Percentiles rank a stretch among this genome's conserved stretches.
These are phyloP conservation scores for Miscanthus lutarioriparius DNA, from an alignment of 176 grass and related monocot genomes.

Conservation along the genomic window DNA sequence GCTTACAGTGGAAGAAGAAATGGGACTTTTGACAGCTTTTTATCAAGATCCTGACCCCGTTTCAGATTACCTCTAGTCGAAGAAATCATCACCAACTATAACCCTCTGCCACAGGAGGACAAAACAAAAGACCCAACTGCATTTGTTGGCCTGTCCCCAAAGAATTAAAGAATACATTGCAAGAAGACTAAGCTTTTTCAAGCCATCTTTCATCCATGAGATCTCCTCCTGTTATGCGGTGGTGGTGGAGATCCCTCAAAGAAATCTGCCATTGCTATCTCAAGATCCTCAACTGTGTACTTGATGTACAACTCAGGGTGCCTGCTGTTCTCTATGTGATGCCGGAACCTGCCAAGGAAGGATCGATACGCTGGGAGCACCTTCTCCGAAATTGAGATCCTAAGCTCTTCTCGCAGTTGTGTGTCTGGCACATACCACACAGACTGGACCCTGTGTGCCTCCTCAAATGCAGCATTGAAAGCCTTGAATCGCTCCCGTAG, in stretches of 20 bases:
- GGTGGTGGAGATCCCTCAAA: constrained; percentile 63
- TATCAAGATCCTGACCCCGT: constrained; percentile 38
- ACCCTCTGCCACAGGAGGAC: constrained; percentile 24
- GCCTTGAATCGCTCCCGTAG: constrained; percentile 82
- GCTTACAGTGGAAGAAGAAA: constrained; percentile 34
- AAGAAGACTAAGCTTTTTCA: constrained; percentile 22
- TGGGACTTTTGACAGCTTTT: constrained; percentile 37
- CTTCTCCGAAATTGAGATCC: constrained; percentile 84
- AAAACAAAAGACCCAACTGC: constrained; percentile 15
- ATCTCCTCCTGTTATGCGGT: constrained; percentile 56
- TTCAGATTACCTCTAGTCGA: constrained; percentile 53
- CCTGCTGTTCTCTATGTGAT: constrained; percentile 83
- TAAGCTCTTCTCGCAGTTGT: constrained; percentile 90
- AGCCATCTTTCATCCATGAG: constrained; percentile 46
- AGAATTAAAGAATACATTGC: constrained; percentile 52
- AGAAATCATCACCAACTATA: constrained; percentile 58
- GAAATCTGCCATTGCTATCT: constrained; percentile 62
- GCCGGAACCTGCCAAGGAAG: constrained; percentile 82
- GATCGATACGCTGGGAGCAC: constrained; percentile 88
- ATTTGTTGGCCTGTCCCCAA: constrained; percentile 18
- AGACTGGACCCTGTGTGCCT: constrained; percentile 68
- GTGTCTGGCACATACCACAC: constrained; percentile 76
- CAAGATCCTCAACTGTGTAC: constrained; percentile 88
- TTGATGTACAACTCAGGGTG: constrained; percentile 91
- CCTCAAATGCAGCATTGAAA: constrained; percentile 87